phyloP scores from a whole-genome alignment of 164 flowering plant genomes.

The Dillenia turbinata region DNA sequence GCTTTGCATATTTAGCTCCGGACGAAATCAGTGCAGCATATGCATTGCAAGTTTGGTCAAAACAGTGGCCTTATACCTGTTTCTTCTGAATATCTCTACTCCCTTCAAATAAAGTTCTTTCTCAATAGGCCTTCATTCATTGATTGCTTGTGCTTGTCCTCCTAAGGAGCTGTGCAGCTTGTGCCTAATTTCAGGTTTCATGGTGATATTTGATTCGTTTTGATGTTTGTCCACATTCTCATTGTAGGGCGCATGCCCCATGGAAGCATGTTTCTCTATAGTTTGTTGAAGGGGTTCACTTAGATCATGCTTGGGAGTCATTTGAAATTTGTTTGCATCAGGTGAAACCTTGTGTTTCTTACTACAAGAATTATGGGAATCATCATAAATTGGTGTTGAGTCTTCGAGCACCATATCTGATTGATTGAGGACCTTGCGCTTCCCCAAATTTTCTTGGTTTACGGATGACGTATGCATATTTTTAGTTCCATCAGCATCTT shows the following conservation, averaged over 20 bases:
- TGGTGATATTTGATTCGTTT: constrained; percentile 15
- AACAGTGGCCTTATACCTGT: constrained; percentile 48
- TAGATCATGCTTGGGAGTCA: background rate
- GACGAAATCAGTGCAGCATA: no score
- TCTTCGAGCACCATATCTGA: constrained; percentile 6
- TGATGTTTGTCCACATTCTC: constrained; percentile 13
- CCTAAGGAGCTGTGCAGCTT: constrained; percentile 13
- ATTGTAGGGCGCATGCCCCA: constrained; percentile 14
- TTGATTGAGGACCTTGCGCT: constrained; percentile 18
- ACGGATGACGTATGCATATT: constrained; percentile 1
- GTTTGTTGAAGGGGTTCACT: constrained; percentile 16
- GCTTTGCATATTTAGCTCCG: no score
- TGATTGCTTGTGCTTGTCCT: constrained; percentile 14
- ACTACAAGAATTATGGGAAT: constrained; percentile 9
- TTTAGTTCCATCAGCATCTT: constrained; percentile 15
- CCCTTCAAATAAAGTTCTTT: constrained; percentile 88
- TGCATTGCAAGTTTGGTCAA: background rate
- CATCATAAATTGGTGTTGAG: constrained; percentile 13
- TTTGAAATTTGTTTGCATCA: constrained; percentile 13
- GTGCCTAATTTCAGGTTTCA: constrained; percentile 23
- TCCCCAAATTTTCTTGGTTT: constrained; percentile 19
- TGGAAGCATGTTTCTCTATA: constrained; percentile 1
- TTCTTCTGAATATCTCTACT: constrained; percentile 88
- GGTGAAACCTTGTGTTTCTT: constrained; percentile 27
- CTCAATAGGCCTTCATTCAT: constrained; percentile 79